Evolutionary conservation across 805 yeast species (phyloP).

Genomic region (Candida qinlingensis): DNA sequence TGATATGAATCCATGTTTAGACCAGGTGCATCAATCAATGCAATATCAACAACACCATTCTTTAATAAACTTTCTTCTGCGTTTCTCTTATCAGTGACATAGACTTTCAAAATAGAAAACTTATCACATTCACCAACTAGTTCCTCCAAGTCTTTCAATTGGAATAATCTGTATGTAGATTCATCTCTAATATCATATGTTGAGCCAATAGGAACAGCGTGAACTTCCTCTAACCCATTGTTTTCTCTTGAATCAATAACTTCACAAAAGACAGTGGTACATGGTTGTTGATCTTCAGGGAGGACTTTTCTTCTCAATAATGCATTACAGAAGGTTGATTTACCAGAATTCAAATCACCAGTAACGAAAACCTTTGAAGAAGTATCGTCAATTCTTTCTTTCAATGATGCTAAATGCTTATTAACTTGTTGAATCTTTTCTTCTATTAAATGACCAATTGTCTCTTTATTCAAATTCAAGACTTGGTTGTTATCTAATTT

Average conservation of each 20-base stretch:
- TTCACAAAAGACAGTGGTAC: slow-evolving; percentile 94
- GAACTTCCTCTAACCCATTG: slow-evolving; percentile 79
- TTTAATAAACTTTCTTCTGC: slow-evolving; percentile 64
- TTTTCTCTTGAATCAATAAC: slow-evolving; percentile 81
- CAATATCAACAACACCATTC: slow-evolving; percentile 89
- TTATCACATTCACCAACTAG: slow-evolving; percentile 71
- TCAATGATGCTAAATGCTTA: slow-evolving; percentile 64
- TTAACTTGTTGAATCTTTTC: slow-evolving; percentile 60
- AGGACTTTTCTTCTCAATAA: slow-evolving; percentile 67
- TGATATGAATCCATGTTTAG: slow-evolving; percentile 88
- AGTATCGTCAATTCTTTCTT: slow-evolving; percentile 84
- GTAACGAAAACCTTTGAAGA: slow-evolving; percentile 92
- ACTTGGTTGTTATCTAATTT: slow-evolving; percentile 45
- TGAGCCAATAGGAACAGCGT: slow-evolving; percentile 67
- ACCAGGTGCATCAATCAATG: slow-evolving; percentile 96
- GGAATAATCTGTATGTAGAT: slow-evolving; percentile 54
- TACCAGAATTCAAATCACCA: slow-evolving; percentile 96
- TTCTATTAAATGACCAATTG: slow-evolving; percentile 65
- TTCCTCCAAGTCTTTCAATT: slow-evolving; percentile 52
- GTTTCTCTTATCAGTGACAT: slow-evolving; percentile 69
- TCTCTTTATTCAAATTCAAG: slow-evolving; percentile 57
- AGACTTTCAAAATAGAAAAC: slow-evolving; percentile 71
- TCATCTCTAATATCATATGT: slow-evolving; percentile 43
- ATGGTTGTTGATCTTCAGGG: slow-evolving; percentile 97
- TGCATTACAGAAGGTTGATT: slow-evolving; percentile 93